Conservation (phyloP, 345 rosid genomes). For the Syzygium aromaticum region DNA sequence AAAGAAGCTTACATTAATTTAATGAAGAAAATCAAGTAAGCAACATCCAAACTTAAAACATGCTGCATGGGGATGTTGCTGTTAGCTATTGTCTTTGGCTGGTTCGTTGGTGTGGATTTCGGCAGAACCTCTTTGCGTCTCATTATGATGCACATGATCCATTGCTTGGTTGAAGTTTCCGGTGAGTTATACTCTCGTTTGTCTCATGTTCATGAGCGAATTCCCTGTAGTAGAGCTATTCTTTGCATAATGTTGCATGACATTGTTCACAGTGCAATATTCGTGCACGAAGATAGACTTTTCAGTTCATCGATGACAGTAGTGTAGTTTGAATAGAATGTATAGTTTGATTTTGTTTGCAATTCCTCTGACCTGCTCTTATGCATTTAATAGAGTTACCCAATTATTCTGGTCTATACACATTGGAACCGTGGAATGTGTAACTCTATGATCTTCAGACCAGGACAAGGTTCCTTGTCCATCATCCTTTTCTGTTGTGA, state of each 20-base stretch:
- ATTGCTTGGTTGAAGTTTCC: neutral
- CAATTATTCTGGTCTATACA: neutral
- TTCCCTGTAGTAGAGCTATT: neutral
- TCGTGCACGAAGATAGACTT: neutral
- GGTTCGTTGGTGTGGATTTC: neutral
- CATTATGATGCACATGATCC: neutral
- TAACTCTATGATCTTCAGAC: neutral
- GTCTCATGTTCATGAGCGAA: neutral
- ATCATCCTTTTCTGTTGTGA: neutral
- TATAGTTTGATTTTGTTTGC: neutral
- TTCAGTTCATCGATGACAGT: neutral
- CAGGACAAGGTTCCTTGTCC: neutral
- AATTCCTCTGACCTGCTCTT: neutral
- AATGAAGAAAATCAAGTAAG: slow-evolving; percentile 69
- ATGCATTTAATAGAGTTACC: neutral
- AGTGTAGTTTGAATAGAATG: neutral
- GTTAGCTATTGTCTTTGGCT: neutral
- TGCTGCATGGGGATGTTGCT: slow-evolving; percentile 31
- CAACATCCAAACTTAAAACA: slow-evolving; percentile 60
- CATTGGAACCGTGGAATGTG: neutral
- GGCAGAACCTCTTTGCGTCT: neutral
- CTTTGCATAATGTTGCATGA: neutral
- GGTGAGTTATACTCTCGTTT: neutral
- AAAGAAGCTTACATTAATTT: slow-evolving; percentile 49
- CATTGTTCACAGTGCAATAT: neutral